Evolutionary conservation across 192 early-diverging fungal species (phyloP), one percentile per base, ranked within the genome.

Genomic region (Physocladia obscura): DNA sequence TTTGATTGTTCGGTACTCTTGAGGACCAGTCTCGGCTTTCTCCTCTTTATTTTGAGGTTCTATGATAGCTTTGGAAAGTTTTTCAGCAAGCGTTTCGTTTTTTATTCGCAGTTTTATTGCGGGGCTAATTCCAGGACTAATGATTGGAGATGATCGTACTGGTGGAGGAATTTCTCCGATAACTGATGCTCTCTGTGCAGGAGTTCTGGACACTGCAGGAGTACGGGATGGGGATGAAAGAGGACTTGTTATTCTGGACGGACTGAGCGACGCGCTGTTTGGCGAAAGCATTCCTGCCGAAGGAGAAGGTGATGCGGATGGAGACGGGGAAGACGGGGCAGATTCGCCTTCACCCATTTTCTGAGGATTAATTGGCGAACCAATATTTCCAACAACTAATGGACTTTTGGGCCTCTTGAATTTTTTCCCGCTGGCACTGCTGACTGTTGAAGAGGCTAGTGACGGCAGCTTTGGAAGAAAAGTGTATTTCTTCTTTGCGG

Each of bases 1-100:
- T 31, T 68, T 68, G 65, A 68, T 30, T 11, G 26, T 22, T 15
- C 65, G 65, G 29, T 68, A 68, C 37, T 68, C 65, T 30, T 68
- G 54, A 4, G 54, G 47, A 35, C 15, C 57, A n/a, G n/a, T n/a
- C 26, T 55, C 54, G 4, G 49, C 2, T 32, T 49, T 11, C 15
- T 30, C 17, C 19, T 59, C 34, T n/a, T 44, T 44, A n/a, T n/a
- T n/a, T 8, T 8, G 40, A 44, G n/a, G 8, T 44, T 44, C 40
- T 8, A n/a, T n/a, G 11, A 44, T n/a, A 8, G 40, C 40, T n/a
- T 44, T 44, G 8, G 8, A 8, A 13, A 44, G 8, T 44, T 44
- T 44, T 44, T 44, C 40, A 13, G 40, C 40, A 8, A 44, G 40
- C 40, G 40, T n/a, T n/a, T 44, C n/a, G 40, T 44, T 44, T 44